Base-by-base conservation (phyloP, 768 basidiomycete species). In the Boletus insuetus region DNA sequence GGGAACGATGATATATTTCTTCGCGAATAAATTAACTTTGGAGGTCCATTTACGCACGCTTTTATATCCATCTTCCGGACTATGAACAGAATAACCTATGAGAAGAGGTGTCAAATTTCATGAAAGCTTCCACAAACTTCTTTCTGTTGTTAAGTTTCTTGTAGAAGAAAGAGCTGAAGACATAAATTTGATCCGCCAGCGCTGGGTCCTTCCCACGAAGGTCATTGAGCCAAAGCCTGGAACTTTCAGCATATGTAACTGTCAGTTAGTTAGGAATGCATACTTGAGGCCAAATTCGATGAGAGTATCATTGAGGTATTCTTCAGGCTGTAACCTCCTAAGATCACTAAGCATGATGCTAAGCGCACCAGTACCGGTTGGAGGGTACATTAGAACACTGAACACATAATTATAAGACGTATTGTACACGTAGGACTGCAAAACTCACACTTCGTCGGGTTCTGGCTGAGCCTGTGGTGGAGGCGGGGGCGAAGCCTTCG, bases 91-190 rank as follows among this genome's bases (percentile, higher is more conserved):
- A 51, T 43, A 60, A 35, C 40, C 4, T 19, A 63, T 70, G 68
- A 57, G 48, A 47, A 42, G 40, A 35, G 19, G 9, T 24, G n/a
- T 19, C 6, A 48, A 31, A 32, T 8, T 20, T 14, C 13, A 53
- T 42, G 32, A 32, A 34, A 38, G 6, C 5, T 9, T 51, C 29
- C 24, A 66, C 76, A 38, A 67, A 86, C 85, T 78, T 82, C 67
- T 82, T 88, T 60, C 39, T 73, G 50, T 80, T 71, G 51, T 80
- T 87, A 26, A 99, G 73, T 71, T 97, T 96, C 76, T 95, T 92
- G 77, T 95, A 98, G 73, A 99, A 98, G 74, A 98, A 99, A 0
- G 95, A 95, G 69, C 87, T 98, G 77, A 98, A 98, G 5, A 98
- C 81, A 64, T 98, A 87, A 1, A 95, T 78, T 61, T 90, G 80